These are phyloP conservation scores for Combretum micranthum DNA, from an alignment of 345 rosid genomes.

Conservation along the genomic window DNA sequence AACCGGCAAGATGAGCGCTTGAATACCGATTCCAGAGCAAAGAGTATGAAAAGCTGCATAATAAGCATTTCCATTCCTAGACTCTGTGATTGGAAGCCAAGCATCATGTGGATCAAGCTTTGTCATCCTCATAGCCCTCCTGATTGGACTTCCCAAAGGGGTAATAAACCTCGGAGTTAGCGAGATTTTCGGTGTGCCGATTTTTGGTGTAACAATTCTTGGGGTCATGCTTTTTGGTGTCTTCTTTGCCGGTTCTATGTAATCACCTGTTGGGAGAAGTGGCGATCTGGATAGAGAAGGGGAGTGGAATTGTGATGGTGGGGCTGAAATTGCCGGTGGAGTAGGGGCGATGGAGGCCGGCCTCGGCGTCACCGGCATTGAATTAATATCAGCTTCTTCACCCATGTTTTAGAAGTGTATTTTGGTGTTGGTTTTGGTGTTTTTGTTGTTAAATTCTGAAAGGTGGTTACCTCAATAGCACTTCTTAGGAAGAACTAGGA, in stretches of 20 bases:
- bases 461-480: too few species aligned
- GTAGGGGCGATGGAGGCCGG: slow-evolving; percentile 16
- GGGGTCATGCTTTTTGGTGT: slow-evolving; percentile 34
- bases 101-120: slow-evolving; percentile 65
- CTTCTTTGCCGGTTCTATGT: slow-evolving; percentile 27
- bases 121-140: slow-evolving; percentile 44
- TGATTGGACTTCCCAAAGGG: slow-evolving; percentile 50
- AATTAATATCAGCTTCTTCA: slow-evolving; percentile 21
- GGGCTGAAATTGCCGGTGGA: slow-evolving; percentile 49
- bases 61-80: slow-evolving; percentile 68
- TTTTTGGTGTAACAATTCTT: slow-evolving; percentile 23
- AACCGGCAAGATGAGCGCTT: slow-evolving; percentile 84
- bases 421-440: too few species aligned
- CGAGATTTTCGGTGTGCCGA: slow-evolving; percentile 32
- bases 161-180: slow-evolving; percentile 57
- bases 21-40: slow-evolving; percentile 78
- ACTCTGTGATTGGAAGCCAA: slow-evolving; percentile 93
- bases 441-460: too few species aligned
- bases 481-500: too few species aligned
- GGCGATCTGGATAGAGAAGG: slow-evolving; percentile 67
- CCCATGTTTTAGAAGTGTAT: slow-evolving; percentile 16
- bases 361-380: slow-evolving; percentile 33
- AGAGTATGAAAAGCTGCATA: slow-evolving; percentile 82
- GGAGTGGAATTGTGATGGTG: slow-evolving; percentile 67
- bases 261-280: slow-evolving; percentile 27